Evolutionary conservation across 2,329 filamentous ascomycete species (phyloP).

Genomic region (Xylariaceae sp.): DNA sequence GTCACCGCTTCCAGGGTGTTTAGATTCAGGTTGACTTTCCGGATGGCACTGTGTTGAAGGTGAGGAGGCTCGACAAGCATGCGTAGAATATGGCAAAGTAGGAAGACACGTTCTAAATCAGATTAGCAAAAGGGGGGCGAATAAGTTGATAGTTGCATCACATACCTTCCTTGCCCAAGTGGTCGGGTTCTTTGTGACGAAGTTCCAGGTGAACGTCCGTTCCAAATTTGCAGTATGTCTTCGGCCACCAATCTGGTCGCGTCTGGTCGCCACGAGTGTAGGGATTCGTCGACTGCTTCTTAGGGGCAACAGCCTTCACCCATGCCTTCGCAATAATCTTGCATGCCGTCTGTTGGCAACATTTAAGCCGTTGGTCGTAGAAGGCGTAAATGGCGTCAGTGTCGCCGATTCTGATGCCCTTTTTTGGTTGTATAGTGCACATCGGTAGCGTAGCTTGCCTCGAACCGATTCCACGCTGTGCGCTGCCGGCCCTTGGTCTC

Average conservation of each 20-base stretch:
- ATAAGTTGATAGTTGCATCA: neutral
- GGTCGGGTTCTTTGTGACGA: constrained; percentile 68
- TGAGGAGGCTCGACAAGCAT: constrained; percentile 49
- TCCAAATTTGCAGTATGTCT: constrained; percentile 40
- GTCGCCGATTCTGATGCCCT: constrained; percentile 49
- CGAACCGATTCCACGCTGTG: constrained; percentile 23
- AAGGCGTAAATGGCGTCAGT: constrained; percentile 51
- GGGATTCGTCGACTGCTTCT: constrained; percentile 70
- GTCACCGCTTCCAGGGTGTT: constrained; percentile 55
- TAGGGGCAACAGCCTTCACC: constrained; percentile 70
- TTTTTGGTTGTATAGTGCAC: constrained; percentile 36
- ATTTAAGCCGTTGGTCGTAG: constrained; percentile 57
- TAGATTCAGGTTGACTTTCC: constrained; percentile 49
- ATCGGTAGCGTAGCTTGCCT: constrained; percentile 39
- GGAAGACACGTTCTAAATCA: constrained; percentile 49
- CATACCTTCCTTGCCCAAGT: constrained; percentile 62
- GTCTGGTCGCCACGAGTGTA: constrained; percentile 62
- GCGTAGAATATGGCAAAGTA: constrained; percentile 56
- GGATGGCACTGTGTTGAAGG: constrained; percentile 47
- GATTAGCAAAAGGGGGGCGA: constrained; percentile 3
- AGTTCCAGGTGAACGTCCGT: constrained; percentile 49
- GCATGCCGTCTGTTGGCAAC: constrained; percentile 64
- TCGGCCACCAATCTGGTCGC: constrained; percentile 63
- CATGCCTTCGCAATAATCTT: constrained; percentile 71
- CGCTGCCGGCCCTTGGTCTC: constrained; percentile 23